phyloP scores from a whole-genome alignment of 2,329 filamentous ascomycete species.

The Penicillium janthinellum region DNA sequence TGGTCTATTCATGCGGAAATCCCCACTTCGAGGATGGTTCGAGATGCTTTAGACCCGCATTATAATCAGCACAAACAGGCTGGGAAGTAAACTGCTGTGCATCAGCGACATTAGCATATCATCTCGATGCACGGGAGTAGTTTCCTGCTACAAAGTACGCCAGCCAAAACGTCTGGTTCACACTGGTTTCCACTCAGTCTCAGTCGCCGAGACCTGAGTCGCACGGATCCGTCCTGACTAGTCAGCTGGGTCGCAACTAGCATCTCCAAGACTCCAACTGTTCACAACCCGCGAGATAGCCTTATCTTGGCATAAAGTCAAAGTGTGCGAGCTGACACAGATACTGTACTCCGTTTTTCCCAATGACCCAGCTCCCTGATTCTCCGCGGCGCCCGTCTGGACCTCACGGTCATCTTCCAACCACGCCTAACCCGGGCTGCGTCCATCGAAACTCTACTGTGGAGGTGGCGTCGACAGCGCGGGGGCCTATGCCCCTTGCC shows the following conservation, averaged over 20 bases:
- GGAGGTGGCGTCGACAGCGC: neutral
- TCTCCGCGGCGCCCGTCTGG: neutral
- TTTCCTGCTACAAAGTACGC: neutral
- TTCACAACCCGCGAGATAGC: neutral
- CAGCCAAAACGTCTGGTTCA: too few relatives aligned
- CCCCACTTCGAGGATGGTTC: neutral
- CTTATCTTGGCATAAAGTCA: constrained; percentile 2
- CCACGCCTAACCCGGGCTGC: neutral
- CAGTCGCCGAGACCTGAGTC: neutral
- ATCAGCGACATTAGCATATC: neutral
- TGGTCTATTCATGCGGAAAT: neutral
- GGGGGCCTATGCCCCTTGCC: constrained; percentile 6
- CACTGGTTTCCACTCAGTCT: neutral
- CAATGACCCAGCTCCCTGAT: neutral
- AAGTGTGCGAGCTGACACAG: neutral
- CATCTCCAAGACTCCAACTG: neutral
- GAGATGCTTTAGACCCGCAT: neutral
- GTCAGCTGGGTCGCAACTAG: neutral
- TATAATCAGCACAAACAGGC: neutral
- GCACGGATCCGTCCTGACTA: neutral
- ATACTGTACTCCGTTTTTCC: neutral
- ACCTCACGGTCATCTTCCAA: neutral
- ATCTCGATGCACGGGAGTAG: neutral
- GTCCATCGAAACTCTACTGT: neutral
- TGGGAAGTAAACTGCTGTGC: neutral